Conservation (phyloP, 805 yeast species). For the Candida michaelii region DNA sequence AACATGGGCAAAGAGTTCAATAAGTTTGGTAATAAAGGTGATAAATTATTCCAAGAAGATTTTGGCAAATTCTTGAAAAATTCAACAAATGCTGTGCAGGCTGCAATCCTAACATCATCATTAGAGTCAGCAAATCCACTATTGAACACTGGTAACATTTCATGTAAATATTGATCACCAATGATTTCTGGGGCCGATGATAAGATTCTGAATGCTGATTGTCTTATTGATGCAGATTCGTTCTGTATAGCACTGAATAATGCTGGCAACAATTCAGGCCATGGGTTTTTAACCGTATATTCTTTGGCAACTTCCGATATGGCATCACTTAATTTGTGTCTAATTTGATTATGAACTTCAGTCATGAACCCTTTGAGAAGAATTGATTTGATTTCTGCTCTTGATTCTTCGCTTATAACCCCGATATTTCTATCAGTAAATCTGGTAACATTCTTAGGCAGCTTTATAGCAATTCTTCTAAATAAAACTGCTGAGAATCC, state of each 20-base stretch:
- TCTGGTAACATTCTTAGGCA: slow-evolving; percentile 65
- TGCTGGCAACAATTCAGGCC: slow-evolving; percentile 81
- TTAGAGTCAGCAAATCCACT: slow-evolving; percentile 75
- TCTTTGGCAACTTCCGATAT: slow-evolving; percentile 85
- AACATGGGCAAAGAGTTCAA: slow-evolving; percentile 86
- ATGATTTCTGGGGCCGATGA: slow-evolving; percentile 80
- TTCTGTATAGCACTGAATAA: slow-evolving; percentile 62
- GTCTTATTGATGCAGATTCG: slow-evolving; percentile 69
- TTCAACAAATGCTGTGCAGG: slow-evolving; percentile 89
- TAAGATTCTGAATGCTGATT: slow-evolving; percentile 87
- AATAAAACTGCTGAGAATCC: slow-evolving; percentile 86
- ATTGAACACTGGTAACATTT: slow-evolving; percentile 67
- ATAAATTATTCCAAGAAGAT: slow-evolving; percentile 70
- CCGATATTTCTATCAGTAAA: slow-evolving; percentile 81
- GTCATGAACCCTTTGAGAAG: slow-evolving; percentile 72
- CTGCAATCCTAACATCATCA: slow-evolving; percentile 86
- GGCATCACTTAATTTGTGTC: slow-evolving; percentile 93
- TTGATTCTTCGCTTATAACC: slow-evolving; percentile 56
- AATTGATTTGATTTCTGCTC: slow-evolving; percentile 59
- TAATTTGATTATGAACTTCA: slow-evolving; percentile 68
- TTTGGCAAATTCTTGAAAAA: slow-evolving; percentile 83
- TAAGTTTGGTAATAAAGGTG: slow-evolving; percentile 78
- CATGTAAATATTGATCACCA: slow-evolving; percentile 54
- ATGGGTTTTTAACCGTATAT: slow-evolving; percentile 51
- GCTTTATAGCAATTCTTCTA: slow-evolving; percentile 78